Base-by-base conservation (phyloP, 1,139 yeast genomes). In the Kodamaea suecica region DNA sequence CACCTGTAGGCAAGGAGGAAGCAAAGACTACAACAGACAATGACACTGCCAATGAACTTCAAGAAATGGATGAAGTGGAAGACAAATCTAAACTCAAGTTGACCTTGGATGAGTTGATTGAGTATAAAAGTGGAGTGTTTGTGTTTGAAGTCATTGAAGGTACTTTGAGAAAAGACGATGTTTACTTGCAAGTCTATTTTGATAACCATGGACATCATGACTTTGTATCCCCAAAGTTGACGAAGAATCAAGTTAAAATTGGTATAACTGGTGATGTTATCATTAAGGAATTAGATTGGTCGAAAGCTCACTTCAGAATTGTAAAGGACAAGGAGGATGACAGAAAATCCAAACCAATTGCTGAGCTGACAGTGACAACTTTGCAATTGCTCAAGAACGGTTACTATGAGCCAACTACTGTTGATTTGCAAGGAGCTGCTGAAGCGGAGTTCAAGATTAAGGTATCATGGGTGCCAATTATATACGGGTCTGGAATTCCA, bases 401-500 rank as follows among this genome's bases (percentile, higher is more conserved):
- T 13, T 87, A 77, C 58, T 61, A 73, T 38, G 63, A 73, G 40
- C 84, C 90, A 32, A 68, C 73, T 35, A 53, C 57, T 3, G 34
- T 70, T 12, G 63, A 70, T 5, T 59, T 88, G 45, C 66, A 69
- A 7, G 69, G 87, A 33, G 59, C 53, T n/a, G 73, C 73, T n/a
- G 62, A 63, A 4, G 73, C 76, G 23, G 63, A 61, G 37, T 61
- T 90, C 42, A 70, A 69, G 44, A 49, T 88, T 25, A 83, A 80
- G 51, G 70, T 78, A 23, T 78, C 85, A 42, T 90, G 88, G 84
- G 75, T 88, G 52, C 98, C 98, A 26, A 45, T 70, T 28, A 68
- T 87, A 17, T 60, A 66, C 33, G 67, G 73, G 39, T 56, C 75
- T 31, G 67, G 70, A 21, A 62, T 92, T 34, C 95, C 95, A 39